Conservation (phyloP, 768 basidiomycete species). For the Psilocybe cyanescens region DNA sequence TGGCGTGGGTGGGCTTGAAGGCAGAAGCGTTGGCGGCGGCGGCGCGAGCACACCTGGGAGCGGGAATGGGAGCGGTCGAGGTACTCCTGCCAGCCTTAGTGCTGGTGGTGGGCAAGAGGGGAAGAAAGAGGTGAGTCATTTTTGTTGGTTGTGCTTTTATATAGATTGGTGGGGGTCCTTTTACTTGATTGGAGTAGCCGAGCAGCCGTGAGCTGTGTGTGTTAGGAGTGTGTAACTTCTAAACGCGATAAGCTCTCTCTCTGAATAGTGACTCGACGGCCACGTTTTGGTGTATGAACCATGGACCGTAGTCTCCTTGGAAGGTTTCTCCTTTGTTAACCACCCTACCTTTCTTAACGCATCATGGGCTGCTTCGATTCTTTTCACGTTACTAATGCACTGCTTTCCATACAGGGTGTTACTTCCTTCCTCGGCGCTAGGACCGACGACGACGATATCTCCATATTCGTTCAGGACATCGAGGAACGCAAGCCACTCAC, state of each 20-base stretch:
- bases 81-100: constrained; percentile 32
- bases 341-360: background rate
- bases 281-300: background rate
- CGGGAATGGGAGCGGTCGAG: constrained; percentile 15
- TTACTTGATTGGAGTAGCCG: background rate
- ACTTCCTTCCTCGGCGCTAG: constrained; percentile 50
- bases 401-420: constrained; percentile 9
- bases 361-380: background rate
- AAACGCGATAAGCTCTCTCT: too few relatives aligned
- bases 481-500: constrained; percentile 70
- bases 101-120: constrained; percentile 30
- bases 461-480: constrained; percentile 77
- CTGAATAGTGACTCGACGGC: background rate
- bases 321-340: background rate
- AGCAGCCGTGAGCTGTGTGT: background rate
- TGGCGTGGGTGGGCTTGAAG: constrained; percentile 7
- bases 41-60: constrained; percentile 15
- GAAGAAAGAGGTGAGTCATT: constrained; percentile 32
- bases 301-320: background rate
- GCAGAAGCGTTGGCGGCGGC: constrained; percentile 8
- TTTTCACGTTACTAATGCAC: background rate
- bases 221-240: too few relatives aligned
- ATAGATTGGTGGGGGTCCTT: background rate
- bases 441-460: constrained; percentile 79
- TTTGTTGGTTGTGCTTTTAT: constrained; percentile 9